phyloP scores from a whole-genome alignment of 2,329 filamentous ascomycete genomes.

The Aphanocladium album region DNA sequence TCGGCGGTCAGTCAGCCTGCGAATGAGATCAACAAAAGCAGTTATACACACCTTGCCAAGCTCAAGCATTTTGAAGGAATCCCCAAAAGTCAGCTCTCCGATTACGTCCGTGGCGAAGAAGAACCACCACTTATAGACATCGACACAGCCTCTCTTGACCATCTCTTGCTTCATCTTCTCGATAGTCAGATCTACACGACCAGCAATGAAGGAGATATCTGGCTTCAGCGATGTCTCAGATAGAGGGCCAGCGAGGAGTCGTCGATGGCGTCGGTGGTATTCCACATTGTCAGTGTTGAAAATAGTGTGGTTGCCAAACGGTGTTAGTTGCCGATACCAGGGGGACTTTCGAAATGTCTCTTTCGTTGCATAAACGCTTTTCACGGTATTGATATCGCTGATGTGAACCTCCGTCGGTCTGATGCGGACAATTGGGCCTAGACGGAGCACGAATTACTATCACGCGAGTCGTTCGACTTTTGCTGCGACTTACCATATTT shows the following conservation, averaged over 20 bases:
- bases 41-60: neutral
- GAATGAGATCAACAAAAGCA: too few relatives aligned
- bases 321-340: neutral
- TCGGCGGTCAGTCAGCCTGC: too few relatives aligned
- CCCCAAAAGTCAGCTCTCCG: neutral
- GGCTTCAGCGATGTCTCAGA: neutral
- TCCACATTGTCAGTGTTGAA: neutral
- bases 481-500: neutral
- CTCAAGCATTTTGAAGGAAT: neutral
- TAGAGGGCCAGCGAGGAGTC: neutral
- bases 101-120: neutral
- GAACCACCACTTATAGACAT: neutral
- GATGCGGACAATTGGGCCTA: neutral
- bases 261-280: neutral
- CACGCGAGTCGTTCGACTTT: too few relatives aligned
- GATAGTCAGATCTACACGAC: conserved; percentile 3
- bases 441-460: too few relatives aligned
- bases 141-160: neutral
- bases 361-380: neutral
- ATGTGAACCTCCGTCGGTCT: neutral
- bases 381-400: neutral
- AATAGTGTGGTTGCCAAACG: neutral
- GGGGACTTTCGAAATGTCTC: neutral
- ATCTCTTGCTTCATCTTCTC: neutral
- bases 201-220: neutral